Percentiles rank a stretch among this genome's conserved stretches.
Evolutionary conservation across 352 stramenopile genomes (phyloP).

Genomic region (Globisporangium paddicum): DNA sequence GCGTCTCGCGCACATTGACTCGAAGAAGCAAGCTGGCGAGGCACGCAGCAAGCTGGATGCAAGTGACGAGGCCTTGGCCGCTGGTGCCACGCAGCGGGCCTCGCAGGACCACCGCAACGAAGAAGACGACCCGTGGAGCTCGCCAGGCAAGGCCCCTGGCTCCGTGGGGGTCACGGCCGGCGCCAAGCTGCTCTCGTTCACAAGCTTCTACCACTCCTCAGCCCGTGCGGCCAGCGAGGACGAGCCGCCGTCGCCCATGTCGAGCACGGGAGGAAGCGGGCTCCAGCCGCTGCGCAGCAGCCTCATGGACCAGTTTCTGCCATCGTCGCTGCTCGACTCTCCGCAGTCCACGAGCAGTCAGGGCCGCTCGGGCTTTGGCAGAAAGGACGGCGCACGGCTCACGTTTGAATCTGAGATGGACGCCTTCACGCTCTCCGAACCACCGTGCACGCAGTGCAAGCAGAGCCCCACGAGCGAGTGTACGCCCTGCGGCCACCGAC

Average conservation of each 20-base stretch:
- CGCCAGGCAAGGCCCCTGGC: conserved; percentile 27
- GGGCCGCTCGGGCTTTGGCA: conserved; percentile 7
- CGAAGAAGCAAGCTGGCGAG: conserved; percentile 61
- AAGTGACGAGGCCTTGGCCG: conserved; percentile 17
- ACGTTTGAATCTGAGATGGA: conserved; percentile 29
- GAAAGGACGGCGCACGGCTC: conserved; percentile 6
- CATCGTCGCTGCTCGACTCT: conserved; percentile 73
- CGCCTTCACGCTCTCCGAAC: conserved; percentile 24
- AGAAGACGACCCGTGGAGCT: conserved; percentile 44
- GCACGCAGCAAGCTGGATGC: conserved; percentile 24
- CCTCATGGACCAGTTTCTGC: conserved; percentile 77
- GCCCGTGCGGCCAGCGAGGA: conserved; percentile 28
- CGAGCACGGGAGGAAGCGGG: conserved; percentile 21
- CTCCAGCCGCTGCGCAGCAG: conserved; percentile 61
- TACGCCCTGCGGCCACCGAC: conserved; percentile 14
- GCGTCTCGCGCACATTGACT: conserved; percentile 64
- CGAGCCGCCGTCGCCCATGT: conserved; percentile 35
- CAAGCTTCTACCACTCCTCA: conserved; percentile 56
- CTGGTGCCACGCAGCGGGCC: background rate
- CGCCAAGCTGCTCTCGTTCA: conserved; percentile 41
- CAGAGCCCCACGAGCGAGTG: conserved; percentile 11
- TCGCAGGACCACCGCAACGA: conserved; percentile 19
- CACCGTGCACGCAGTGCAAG: conserved; percentile 15
- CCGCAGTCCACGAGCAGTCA: conserved; percentile 27
- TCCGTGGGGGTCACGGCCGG: conserved; percentile 12